phyloP scores from a whole-genome alignment of 2,329 filamentous ascomycete genomes.

The Ascochyta fabae region DNA sequence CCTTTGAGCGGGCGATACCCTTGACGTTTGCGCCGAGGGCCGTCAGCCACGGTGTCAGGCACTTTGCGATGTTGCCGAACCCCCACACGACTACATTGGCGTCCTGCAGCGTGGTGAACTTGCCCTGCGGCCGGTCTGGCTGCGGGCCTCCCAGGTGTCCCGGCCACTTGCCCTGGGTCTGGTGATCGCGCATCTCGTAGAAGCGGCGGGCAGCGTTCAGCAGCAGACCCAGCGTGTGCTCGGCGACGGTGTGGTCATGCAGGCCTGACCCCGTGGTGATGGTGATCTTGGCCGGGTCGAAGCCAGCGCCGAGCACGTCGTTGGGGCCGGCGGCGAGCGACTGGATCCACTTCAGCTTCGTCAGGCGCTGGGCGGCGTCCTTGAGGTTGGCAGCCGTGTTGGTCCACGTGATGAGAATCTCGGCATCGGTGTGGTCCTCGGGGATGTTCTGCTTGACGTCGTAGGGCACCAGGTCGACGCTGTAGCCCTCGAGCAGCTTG shows the following conservation, averaged over 20 bases:
- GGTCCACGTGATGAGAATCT: slow-evolving; percentile 67
- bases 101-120: slow-evolving; percentile 66
- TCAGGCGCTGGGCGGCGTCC: slow-evolving; percentile 63
- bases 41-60: slow-evolving; percentile 61
- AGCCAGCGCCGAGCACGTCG: slow-evolving; percentile 68
- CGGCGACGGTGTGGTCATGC: slow-evolving; percentile 69
- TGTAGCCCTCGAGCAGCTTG: slow-evolving; percentile 64
- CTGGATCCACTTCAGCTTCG: slow-evolving; percentile 69
- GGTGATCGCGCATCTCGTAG: slow-evolving; percentile 68
- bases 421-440: slow-evolving; percentile 64
- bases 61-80: slow-evolving; percentile 71
- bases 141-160: slow-evolving; percentile 67
- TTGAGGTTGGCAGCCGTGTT: slow-evolving; percentile 65
- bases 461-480: slow-evolving; percentile 64
- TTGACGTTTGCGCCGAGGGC: slow-evolving; percentile 64
- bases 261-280: slow-evolving; percentile 69
- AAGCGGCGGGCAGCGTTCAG: slow-evolving; percentile 64
- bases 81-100: slow-evolving; percentile 68
- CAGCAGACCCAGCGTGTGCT: slow-evolving; percentile 67
- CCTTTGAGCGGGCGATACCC: slow-evolving; percentile 63
- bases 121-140: slow-evolving; percentile 62
- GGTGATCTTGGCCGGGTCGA: slow-evolving; percentile 58
- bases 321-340: slow-evolving; percentile 71
- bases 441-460: slow-evolving; percentile 64
- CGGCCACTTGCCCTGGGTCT: slow-evolving; percentile 64